Evolutionary conservation across 331 rosid genomes (phyloP).

Genomic region (Phaseolus coccineus): DNA sequence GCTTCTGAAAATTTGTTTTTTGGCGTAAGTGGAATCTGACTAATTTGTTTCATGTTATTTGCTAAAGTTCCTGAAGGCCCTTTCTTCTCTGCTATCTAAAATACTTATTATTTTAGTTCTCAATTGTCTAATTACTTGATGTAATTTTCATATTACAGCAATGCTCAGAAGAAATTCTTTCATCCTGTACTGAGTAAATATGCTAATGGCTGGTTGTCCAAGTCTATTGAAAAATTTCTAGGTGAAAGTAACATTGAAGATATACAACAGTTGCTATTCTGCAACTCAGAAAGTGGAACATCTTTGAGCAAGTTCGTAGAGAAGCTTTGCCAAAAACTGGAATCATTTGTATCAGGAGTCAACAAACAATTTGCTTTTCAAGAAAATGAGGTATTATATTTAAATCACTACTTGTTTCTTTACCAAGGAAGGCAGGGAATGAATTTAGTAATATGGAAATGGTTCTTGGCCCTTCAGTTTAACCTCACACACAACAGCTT

Average conservation of each 20-base stretch:
- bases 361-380: conserved; percentile 70
- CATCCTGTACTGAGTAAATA: conserved; percentile 61
- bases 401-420: background rate
- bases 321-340: conserved; percentile 74
- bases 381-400: conserved; percentile 73
- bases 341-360: conserved; percentile 62
- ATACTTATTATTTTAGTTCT: conserved; percentile 11
- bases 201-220: conserved; percentile 47
- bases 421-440: conserved; percentile 33
- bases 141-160: conserved; percentile 59
- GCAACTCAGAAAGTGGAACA: conserved; percentile 49
- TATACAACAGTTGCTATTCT: conserved; percentile 65
- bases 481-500: conserved; percentile 16
- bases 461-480: conserved; percentile 32
- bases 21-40: conserved; percentile 4
- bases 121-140: conserved; percentile 38
- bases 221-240: conserved; percentile 54
- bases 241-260: conserved; percentile 63
- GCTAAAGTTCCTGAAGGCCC: conserved; percentile 28
- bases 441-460: conserved; percentile 16
- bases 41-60: conserved; percentile 21
- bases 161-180: conserved; percentile 74
- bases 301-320: conserved; percentile 59
- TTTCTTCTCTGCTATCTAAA: conserved; percentile 36
- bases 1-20: conserved; percentile 29